These are phyloP conservation scores for Penicillium cinerascens DNA, from an alignment of 495 filamentous ascomycete species.

Conservation along the genomic window DNA sequence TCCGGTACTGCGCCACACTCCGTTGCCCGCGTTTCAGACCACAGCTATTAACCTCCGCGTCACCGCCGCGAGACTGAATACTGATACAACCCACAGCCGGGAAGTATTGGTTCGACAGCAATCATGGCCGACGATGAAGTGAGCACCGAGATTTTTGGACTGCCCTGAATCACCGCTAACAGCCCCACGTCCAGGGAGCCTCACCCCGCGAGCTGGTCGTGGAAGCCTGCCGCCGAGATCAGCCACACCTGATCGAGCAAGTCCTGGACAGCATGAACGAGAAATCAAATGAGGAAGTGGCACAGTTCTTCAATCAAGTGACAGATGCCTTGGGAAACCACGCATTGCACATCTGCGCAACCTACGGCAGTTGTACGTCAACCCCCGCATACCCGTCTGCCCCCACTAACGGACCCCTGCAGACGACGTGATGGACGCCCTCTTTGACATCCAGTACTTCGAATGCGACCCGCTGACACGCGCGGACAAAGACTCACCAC, in stretches of 20 bases:
- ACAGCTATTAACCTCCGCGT: slow-evolving; percentile 6
- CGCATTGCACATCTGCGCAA: slow-evolving; percentile 84
- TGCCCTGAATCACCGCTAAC: slow-evolving; percentile 5
- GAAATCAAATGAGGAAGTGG: slow-evolving; percentile 53
- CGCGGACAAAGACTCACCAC: slow-evolving; percentile 80
- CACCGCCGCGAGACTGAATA: slow-evolving; percentile 8
- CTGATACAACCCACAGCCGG: not conserved
- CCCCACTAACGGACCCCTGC: not conserved
- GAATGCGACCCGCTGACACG: slow-evolving; percentile 89
- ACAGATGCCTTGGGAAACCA: slow-evolving; percentile 82
- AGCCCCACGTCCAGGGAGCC: slow-evolving; percentile 61
- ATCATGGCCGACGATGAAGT: slow-evolving; percentile 46
- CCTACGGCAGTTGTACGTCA: slow-evolving; percentile 76
- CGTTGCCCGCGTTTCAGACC: slow-evolving; percentile 13
- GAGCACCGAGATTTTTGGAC: slow-evolving; percentile 10
- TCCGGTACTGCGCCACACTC: slow-evolving; percentile 3
- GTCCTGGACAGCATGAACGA: slow-evolving; percentile 43
- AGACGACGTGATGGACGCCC: slow-evolving; percentile 87
- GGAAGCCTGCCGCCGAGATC: slow-evolving; percentile 91
- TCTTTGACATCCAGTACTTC: slow-evolving; percentile 91
- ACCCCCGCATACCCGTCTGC: not conserved
- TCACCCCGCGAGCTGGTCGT: slow-evolving; percentile 80
- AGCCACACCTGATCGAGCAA: slow-evolving; percentile 72
- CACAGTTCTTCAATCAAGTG: slow-evolving; percentile 75
- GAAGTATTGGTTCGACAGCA: not conserved